phyloP scores from a whole-genome alignment of 2,329 filamentous ascomycete genomes.

The Fusarium veterinarium region DNA sequence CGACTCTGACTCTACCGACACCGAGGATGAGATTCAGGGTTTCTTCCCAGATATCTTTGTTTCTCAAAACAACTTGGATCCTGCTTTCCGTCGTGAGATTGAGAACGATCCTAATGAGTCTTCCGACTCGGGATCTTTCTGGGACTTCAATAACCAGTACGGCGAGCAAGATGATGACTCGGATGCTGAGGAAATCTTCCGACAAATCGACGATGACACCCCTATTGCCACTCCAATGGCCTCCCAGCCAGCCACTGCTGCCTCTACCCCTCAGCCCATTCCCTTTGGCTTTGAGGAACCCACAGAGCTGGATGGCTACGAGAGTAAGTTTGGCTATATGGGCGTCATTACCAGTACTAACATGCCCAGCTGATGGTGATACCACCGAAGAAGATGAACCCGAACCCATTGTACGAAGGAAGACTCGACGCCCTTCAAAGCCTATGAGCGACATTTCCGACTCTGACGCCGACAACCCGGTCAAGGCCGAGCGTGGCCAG shows the following conservation, averaged over 20 bases:
- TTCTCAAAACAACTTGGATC: constrained; percentile 78
- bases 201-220: constrained; percentile 55
- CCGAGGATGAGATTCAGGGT: constrained; percentile 69
- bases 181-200: constrained; percentile 56
- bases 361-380: constrained; percentile 66
- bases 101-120: constrained; percentile 73
- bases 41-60: constrained; percentile 85
- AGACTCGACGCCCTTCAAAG: constrained; percentile 56
- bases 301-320: constrained; percentile 66
- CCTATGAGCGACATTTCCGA: constrained; percentile 58
- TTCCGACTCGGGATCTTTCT: constrained; percentile 69
- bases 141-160: constrained; percentile 69
- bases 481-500: constrained; percentile 61
- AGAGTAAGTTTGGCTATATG: constrained; percentile 62
- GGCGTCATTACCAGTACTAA: constrained; percentile 52
- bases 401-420: constrained; percentile 61
- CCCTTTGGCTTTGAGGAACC: constrained; percentile 45
- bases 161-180: constrained; percentile 51
- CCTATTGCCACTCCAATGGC: constrained; percentile 56
- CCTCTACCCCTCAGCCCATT: constrained; percentile 43
- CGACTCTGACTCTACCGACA: constrained; percentile 74
- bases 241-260: constrained; percentile 43
- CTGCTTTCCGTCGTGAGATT: constrained; percentile 77
- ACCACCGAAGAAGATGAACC: constrained; percentile 71
- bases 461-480: constrained; percentile 61